Evolutionary conservation across 345 rosid species (phyloP).

Genomic region (Arabidopsis arenosa): DNA sequence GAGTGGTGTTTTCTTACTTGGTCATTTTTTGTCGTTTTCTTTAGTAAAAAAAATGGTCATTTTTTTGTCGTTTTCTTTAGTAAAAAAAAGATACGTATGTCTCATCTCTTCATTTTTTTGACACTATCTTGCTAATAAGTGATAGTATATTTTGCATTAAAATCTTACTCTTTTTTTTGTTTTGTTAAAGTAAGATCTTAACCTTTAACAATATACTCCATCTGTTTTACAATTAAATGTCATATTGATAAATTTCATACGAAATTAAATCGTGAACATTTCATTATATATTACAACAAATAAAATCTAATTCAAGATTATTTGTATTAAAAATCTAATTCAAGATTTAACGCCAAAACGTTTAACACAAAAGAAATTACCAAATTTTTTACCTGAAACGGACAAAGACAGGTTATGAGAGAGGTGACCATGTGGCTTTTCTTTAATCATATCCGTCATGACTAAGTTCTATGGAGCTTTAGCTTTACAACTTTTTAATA

Average conservation of each 20-base stretch:
- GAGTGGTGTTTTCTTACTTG: constrained; percentile 20
- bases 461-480: constrained; percentile 37
- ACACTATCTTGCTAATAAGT: constrained; percentile 1
- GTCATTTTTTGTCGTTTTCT: constrained; percentile 30
- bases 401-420: constrained; percentile 22
- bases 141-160: background rate
- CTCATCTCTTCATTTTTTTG: background rate
- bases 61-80: background rate
- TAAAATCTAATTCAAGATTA: background rate
- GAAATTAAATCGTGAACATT: background rate
- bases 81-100: background rate
- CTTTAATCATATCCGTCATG: constrained; percentile 40
- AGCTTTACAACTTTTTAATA: constrained; percentile 28
- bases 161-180: background rate
- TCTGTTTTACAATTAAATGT: background rate
- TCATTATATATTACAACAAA: background rate
- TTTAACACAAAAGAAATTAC: background rate
- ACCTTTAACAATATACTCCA: background rate
- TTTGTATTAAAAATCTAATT: background rate
- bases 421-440: constrained; percentile 32
- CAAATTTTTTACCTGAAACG: constrained; percentile 12
- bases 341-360: background rate
- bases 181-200: too few species aligned
- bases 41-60: constrained; percentile 3
- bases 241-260: background rate